Base-by-base conservation (phyloP, 2,329 filamentous ascomycete genomes). In the Claviceps sp. region DNA sequence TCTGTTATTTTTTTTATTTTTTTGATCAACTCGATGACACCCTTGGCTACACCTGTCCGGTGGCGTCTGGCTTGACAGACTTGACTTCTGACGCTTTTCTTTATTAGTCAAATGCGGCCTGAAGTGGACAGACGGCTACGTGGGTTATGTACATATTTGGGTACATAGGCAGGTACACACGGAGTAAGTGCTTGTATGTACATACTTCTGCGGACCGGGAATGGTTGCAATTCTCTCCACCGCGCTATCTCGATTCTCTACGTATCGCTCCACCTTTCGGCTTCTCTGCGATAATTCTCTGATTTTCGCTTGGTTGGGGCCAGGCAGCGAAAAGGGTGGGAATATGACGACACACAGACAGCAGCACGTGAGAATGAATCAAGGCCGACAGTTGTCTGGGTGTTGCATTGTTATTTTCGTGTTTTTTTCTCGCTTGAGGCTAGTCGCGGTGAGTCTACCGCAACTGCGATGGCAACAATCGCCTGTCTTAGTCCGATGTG, bases 351-450 rank as follows among this genome's bases (percentile, higher is more conserved):
- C 26, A 24, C 48, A 38, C 47, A 38, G 42, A 42, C 47, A 41
- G 47, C 36, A 48, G 43, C 52, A 53, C 48, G 52, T 53, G 52
- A 53, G 52, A 47, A 41, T 52, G 34, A 20, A 53, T n/a, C 47
- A 43, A 43, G 3, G 18, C 48, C 42, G 51, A 53, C 30, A 42
- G 22, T 18, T 49, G 30, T 37, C 30, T 49, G 20, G 45, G 48
- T 42, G 51, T 52, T 43, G 41, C 41, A 24, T 43, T 24, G 41
- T 14, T 24, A 14, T 43, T 43, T 24, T 42, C 20, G 18, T 13
- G 18, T 24, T 43, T 43, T 42, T 24, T 42, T 42, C 20, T 22
- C 20, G 40, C 41, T 22, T 6, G 11, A 41, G 44, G 44, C 37
- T 34, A 42, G 38, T 47, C 50, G 44, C 36, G 44, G 37, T 46